Percentiles rank a stretch among this genome's conserved stretches.
Conservation (phyloP, 2,329 filamentous ascomycete species). For the Pyrenochaeta sp. region DNA sequence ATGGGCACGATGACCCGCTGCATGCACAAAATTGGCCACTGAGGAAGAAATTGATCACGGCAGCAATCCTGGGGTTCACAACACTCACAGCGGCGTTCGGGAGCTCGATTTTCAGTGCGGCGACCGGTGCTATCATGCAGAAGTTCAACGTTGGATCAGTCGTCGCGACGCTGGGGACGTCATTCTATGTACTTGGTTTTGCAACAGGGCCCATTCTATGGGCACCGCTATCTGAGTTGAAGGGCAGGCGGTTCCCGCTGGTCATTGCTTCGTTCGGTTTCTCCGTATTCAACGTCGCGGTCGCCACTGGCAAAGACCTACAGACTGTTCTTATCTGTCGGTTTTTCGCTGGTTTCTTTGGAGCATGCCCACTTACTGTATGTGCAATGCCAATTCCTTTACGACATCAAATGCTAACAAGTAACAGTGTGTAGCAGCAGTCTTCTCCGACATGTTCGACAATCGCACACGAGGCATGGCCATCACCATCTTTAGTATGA, state of each 20-base stretch:
- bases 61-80: slow-evolving; percentile 75
- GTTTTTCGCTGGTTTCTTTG: slow-evolving; percentile 64
- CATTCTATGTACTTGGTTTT: slow-evolving; percentile 59
- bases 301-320: slow-evolving; percentile 60
- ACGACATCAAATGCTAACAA: slow-evolving; percentile 3
- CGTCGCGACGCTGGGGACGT: slow-evolving; percentile 60
- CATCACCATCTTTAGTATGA: slow-evolving; percentile 61
- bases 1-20: slow-evolving; percentile 81
- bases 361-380: slow-evolving; percentile 62
- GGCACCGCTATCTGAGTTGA: slow-evolving; percentile 63
- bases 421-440: slow-evolving; percentile 56
- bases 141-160: slow-evolving; percentile 58
- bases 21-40: slow-evolving; percentile 89
- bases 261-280: slow-evolving; percentile 61
- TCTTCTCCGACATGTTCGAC: slow-evolving; percentile 65
- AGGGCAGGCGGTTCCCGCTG: slow-evolving; percentile 59
- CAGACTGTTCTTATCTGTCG: slow-evolving; percentile 63
- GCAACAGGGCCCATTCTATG: slow-evolving; percentile 56
- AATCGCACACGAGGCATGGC: slow-evolving; percentile 53
- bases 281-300: slow-evolving; percentile 59
- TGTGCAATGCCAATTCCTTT: slow-evolving; percentile 20
- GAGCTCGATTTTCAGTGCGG: slow-evolving; percentile 54
- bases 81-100: slow-evolving; percentile 75
- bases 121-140: slow-evolving; percentile 39
- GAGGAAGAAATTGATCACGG: slow-evolving; percentile 76